phyloP scores from a whole-genome alignment of 805 yeast species.

The Yarrowia osloensis region DNA sequence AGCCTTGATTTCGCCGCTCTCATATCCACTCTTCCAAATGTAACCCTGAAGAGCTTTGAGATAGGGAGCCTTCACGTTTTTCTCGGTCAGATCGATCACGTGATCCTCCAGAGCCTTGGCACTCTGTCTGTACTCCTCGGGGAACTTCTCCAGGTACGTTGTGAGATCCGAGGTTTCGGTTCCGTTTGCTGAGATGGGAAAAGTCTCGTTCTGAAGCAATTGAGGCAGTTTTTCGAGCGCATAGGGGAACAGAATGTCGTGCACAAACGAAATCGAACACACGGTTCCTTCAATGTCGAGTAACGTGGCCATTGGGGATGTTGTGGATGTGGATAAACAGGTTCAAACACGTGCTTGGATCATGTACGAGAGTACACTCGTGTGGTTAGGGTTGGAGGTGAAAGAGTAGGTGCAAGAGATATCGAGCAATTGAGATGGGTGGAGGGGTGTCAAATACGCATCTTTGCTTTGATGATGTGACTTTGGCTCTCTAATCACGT shows the following conservation, averaged over 20 bases:
- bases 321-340: not conserved
- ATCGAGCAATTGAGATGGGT: too few species aligned
- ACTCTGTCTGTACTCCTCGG: constrained; percentile 42
- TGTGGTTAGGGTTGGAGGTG: constrained; percentile 6
- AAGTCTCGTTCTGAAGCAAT: constrained; percentile 34
- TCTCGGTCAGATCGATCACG: constrained; percentile 57
- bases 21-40: constrained; percentile 81
- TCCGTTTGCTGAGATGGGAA: constrained; percentile 38
- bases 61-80: constrained; percentile 74
- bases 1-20: constrained; percentile 70
- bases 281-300: constrained; percentile 92
- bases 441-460: too few species aligned
- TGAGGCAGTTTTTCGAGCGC: constrained; percentile 49
- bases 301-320: constrained; percentile 41
- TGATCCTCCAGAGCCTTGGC: constrained; percentile 47
- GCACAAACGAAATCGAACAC: constrained; percentile 88
- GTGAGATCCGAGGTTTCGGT: constrained; percentile 30
- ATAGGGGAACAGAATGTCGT: constrained; percentile 70
- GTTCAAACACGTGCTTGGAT: constrained; percentile 5
- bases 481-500: too few species aligned
- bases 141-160: constrained; percentile 51
- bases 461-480: too few species aligned
- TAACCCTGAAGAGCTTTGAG: constrained; percentile 80
- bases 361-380: not conserved
- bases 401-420: not conserved